Evolutionary conservation across 345 rosid species (phyloP).

Genomic region (Xanthoceras sorbifolium): DNA sequence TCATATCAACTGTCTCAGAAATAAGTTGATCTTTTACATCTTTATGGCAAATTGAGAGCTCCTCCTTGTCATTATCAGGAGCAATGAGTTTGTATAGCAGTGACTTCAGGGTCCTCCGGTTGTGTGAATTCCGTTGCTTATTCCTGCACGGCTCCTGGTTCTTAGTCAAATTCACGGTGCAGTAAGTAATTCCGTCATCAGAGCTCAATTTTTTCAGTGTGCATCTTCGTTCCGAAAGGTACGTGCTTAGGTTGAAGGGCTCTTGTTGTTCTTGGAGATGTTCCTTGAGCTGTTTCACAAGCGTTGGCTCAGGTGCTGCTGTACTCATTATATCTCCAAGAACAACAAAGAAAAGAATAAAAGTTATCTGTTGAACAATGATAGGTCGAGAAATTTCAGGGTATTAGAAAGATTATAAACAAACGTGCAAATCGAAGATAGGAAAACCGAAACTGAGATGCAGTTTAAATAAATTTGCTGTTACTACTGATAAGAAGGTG

Average conservation of each 20-base stretch:
- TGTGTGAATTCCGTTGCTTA: neutral
- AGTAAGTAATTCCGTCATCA: neutral
- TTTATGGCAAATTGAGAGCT: slow-evolving; percentile 19
- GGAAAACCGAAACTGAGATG: neutral
- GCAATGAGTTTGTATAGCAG: slow-evolving; percentile 25
- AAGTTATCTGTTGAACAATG: no score
- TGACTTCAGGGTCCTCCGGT: slow-evolving; percentile 29
- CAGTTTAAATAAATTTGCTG: neutral
- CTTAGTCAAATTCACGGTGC: slow-evolving; percentile 11
- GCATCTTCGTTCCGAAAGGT: slow-evolving; percentile 30
- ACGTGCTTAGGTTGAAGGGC: slow-evolving; percentile 33
- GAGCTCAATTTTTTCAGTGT: slow-evolving; percentile 18
- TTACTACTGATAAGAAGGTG: neutral
- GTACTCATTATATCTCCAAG: no score
- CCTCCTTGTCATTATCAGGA: slow-evolving; percentile 6
- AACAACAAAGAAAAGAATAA: no score
- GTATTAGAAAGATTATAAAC: neutral
- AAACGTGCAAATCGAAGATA: no score
- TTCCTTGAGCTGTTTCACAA: slow-evolving; percentile 31
- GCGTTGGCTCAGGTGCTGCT: neutral
- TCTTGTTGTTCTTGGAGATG: slow-evolving; percentile 43
- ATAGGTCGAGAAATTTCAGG: neutral
- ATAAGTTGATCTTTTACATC: slow-evolving; percentile 20
- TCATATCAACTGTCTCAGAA: slow-evolving; percentile 19
- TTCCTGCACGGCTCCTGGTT: slow-evolving; percentile 13